Conservation (phyloP, 345 rosid genomes). For the Corchorus olitorius region DNA sequence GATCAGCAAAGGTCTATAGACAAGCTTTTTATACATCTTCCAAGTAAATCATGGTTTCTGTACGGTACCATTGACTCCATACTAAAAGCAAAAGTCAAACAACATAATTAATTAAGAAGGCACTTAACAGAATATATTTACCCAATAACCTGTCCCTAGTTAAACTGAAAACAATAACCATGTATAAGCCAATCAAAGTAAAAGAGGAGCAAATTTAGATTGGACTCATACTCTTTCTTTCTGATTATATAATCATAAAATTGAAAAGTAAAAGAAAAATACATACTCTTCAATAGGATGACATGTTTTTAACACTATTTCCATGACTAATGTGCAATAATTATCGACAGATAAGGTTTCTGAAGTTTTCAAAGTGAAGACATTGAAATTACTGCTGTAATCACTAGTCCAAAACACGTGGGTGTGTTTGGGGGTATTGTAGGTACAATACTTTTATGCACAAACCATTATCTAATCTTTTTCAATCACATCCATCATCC, state of each 20-base stretch:
- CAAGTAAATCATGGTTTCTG: neutral
- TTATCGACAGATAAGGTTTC: neutral
- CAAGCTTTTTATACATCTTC: constrained; percentile 11
- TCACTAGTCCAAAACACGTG: neutral
- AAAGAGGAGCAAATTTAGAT: neutral
- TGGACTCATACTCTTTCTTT: neutral
- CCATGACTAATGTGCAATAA: neutral
- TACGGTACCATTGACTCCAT: constrained; percentile 2
- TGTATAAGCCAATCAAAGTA: neutral
- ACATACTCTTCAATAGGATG: neutral
- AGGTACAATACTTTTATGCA: no score
- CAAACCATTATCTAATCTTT: no score
- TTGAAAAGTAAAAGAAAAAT: neutral
- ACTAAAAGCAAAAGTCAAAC: neutral
- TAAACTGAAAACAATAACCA: neutral
- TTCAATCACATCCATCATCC: no score
- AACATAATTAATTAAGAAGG: neutral
- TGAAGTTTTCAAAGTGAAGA: neutral
- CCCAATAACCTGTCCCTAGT: neutral
- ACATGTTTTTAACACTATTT: neutral
- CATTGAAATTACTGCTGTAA: neutral
- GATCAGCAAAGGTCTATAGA: neutral
- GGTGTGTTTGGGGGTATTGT: no score
- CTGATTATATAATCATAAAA: neutral
- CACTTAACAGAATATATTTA: neutral